phyloP scores from a whole-genome alignment of 1,284 basidiomycete species.

The Cutaneotrichosporon dermatis region DNA sequence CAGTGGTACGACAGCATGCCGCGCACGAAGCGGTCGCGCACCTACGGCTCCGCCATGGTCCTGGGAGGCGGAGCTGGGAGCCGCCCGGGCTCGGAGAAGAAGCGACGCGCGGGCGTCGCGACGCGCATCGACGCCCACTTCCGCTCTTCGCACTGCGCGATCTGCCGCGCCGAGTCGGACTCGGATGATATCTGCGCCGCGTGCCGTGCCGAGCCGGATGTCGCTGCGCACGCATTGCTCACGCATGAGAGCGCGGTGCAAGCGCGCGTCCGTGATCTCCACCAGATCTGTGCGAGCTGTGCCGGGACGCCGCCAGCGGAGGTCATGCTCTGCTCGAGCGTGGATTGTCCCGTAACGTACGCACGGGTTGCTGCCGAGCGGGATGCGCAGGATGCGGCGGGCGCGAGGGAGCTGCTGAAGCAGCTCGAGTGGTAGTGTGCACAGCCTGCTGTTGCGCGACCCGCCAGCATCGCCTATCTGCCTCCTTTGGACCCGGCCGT shows the following conservation, averaged over 20 bases:
- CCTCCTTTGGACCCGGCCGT: too few relatives aligned
- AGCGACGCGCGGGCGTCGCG: neutral
- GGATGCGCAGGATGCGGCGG: conserved; percentile 52
- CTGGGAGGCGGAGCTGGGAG: too few relatives aligned
- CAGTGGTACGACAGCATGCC: conserved; percentile 90
- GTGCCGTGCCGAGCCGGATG: conserved; percentile 58
- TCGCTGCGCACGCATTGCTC: conserved; percentile 60
- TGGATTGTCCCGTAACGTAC: conserved; percentile 80
- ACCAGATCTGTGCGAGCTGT: conserved; percentile 69
- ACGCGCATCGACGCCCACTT: conserved; percentile 23
- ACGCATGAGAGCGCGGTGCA: conserved; percentile 59
- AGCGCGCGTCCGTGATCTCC: conserved; percentile 56
- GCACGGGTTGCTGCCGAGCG: conserved; percentile 63
- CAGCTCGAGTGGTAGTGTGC: conserved; percentile 18
- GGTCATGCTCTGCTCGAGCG: conserved; percentile 66
- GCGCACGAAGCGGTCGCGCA: conserved; percentile 42
- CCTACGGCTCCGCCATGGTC: conserved; percentile 34
- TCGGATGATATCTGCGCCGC: conserved; percentile 61
- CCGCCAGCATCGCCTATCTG: too few relatives aligned
- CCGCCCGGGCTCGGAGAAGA: too few relatives aligned
- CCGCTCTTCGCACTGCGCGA: conserved; percentile 5
- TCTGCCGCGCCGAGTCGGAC: conserved; percentile 4
- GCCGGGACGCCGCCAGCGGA: conserved; percentile 58
- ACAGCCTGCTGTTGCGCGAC: too few relatives aligned
- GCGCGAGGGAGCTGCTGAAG: conserved; percentile 24